Percentiles rank a stretch among this genome's conserved stretches.
phyloP scores from a whole-genome alignment of 78 protist genomes.

The Protostelium mycophagum region DNA sequence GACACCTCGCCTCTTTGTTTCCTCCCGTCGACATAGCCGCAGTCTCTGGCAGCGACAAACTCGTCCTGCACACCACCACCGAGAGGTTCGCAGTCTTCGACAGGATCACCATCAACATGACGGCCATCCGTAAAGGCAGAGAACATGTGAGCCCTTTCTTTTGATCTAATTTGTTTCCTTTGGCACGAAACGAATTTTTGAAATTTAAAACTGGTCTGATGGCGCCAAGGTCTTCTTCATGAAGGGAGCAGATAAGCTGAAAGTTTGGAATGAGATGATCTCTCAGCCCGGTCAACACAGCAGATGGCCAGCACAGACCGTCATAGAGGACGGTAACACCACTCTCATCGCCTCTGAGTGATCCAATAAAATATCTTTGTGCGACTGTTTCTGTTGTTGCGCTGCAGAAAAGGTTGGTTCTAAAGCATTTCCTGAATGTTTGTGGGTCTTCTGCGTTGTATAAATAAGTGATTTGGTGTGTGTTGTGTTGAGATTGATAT shows the following conservation, averaged over 20 bases:
- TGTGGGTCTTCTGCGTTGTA: no score
- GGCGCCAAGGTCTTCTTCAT: constrained; percentile 25
- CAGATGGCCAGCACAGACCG: constrained; percentile 53
- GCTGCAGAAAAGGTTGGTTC: no score
- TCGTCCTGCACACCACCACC: constrained; percentile 48
- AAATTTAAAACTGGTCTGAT: no score
- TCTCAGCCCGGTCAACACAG: background rate
- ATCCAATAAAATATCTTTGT: no score
- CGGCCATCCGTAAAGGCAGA: background rate
- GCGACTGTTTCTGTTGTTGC: no score
- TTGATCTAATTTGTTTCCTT: no score
- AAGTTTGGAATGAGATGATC: constrained; percentile 52
- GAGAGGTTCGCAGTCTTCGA: constrained; percentile 39
- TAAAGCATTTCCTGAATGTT: no score
- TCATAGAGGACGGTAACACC: constrained; percentile 30
- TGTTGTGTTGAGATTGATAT: no score
- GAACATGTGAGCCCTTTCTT: background rate
- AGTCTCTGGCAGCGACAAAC: background rate
- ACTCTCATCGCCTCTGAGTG: background rate
- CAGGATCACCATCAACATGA: constrained; percentile 35
- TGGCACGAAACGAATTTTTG: no score
- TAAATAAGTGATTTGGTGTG: no score
- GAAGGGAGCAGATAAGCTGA: constrained; percentile 26
- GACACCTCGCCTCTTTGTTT: constrained; percentile 50
- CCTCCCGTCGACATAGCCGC: constrained; percentile 1